Evolutionary conservation across 192 early-diverging fungal genomes (phyloP).

Genomic region (Coemansia sp.): DNA sequence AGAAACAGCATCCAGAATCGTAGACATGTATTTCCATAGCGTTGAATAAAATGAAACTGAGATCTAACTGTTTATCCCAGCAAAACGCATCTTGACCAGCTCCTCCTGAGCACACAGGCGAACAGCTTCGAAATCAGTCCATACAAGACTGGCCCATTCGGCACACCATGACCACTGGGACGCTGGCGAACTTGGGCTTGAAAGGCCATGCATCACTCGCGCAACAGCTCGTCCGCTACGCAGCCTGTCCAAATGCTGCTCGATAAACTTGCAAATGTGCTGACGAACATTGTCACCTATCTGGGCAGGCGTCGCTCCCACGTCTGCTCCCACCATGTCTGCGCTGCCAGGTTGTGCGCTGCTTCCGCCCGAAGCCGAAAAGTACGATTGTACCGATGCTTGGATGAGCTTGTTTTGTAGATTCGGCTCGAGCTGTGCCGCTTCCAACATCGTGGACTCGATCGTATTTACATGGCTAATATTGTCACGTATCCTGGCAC

Average conservation of each 20-base stretch:
- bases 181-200: conserved; percentile 30
- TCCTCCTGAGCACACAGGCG: conserved; percentile 42
- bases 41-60: conserved; percentile 5
- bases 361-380: conserved; percentile 16
- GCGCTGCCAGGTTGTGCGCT: neutral
- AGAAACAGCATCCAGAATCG: conserved; percentile 13
- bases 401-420: conserved; percentile 24
- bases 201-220: conserved; percentile 45
- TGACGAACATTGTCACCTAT: conserved; percentile 5
- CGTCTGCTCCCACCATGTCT: neutral
- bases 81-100: conserved; percentile 32
- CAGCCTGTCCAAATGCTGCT: conserved; percentile 24
- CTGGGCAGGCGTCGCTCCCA: neutral
- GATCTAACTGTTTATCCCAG: neutral
- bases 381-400: conserved; percentile 28
- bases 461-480: conserved; percentile 19
- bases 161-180: conserved; percentile 49
- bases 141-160: conserved; percentile 45
- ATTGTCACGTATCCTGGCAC: conserved; percentile 23
- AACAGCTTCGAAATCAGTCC: conserved; percentile 34
- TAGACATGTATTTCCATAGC: neutral
- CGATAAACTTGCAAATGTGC: conserved; percentile 25
- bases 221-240: conserved; percentile 42
- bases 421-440: neutral
- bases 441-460: conserved; percentile 26